phyloP scores from a whole-genome alignment of 2,329 filamentous ascomycete species.

The Diaporthe destruens region DNA sequence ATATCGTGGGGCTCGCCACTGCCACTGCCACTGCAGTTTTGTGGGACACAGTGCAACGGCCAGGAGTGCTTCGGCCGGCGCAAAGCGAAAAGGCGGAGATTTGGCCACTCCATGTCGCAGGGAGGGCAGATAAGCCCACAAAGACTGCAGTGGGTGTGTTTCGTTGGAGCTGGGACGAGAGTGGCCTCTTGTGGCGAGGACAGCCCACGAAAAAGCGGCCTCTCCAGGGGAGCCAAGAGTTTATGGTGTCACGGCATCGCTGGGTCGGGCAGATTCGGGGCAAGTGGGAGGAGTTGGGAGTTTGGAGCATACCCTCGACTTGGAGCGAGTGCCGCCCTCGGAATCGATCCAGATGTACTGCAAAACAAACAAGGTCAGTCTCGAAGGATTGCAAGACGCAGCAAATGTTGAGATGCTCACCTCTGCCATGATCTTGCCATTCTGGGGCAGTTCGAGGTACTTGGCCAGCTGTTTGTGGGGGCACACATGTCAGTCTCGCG shows the following conservation, averaged over 20 bases:
- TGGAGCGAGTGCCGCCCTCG: constrained; percentile 86
- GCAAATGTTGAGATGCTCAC: background rate
- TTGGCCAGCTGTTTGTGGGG: constrained; percentile 79
- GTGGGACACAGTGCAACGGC: constrained; percentile 14
- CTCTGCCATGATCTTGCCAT: constrained; percentile 85
- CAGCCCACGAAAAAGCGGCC: background rate
- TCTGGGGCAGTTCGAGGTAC: constrained; percentile 92
- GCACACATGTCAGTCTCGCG: constrained; percentile 40
- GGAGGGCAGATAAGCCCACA: constrained; percentile 14
- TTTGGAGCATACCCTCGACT: constrained; percentile 84
- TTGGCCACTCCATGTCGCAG: background rate
- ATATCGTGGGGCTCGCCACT: constrained; percentile 15
- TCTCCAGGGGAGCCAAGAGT: constrained; percentile 36
- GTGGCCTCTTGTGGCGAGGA: constrained; percentile 3
- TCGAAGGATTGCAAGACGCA: background rate
- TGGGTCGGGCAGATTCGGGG: constrained; percentile 11
- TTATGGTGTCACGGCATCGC: constrained; percentile 27
- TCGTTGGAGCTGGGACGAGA: background rate
- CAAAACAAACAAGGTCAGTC: background rate
- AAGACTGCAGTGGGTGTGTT: constrained; percentile 9
- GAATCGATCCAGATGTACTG: constrained; percentile 97
- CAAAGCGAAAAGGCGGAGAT: constrained; percentile 24
- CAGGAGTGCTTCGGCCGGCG: constrained; percentile 1
- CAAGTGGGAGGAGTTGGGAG: constrained; percentile 16
- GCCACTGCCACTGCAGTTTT: constrained; percentile 22